A percentile compares a stretch with the other conserved stretches of the same genome.
These are phyloP conservation scores for Tricladium varicosporioides DNA, from an alignment of 2,329 filamentous ascomycete genomes.

Conservation along the genomic window DNA sequence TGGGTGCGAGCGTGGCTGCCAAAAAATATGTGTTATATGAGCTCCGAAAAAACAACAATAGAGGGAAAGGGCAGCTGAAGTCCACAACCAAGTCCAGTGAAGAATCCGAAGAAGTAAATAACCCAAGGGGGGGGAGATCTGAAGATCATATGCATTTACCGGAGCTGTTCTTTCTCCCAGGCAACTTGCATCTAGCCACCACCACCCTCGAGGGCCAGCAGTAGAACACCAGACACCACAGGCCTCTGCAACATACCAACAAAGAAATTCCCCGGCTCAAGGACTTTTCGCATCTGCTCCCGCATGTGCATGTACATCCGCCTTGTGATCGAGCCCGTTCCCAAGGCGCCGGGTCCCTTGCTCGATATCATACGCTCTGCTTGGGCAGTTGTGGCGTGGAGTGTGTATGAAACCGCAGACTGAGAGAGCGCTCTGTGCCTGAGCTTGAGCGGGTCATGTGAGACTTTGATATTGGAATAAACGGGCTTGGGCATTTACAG, in stretches of 20 bases:
- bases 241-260: background rate
- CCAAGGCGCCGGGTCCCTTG: conserved; percentile 9
- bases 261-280: background rate
- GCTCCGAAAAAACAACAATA: background rate
- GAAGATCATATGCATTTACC: too few relatives aligned
- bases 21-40: background rate
- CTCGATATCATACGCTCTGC: background rate
- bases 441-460: background rate
- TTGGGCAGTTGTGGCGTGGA: background rate
- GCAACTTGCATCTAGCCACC: too few relatives aligned
- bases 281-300: background rate
- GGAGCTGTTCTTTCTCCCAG: too few relatives aligned
- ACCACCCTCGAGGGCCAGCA: background rate
- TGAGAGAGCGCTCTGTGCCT: conserved; percentile 3
- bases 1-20: background rate
- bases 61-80: conserved; percentile 1
- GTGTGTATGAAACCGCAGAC: conserved; percentile 1
- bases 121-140: background rate
- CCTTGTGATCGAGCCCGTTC: conserved; percentile 5
- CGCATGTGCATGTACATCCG: conserved; percentile 4
- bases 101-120: background rate
- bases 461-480: background rate
- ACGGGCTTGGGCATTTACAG: too few relatives aligned
- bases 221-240: background rate
- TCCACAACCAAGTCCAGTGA: background rate